phyloP scores from a whole-genome alignment of 495 filamentous ascomycete species.

The Lophiostoma macrostomum region DNA sequence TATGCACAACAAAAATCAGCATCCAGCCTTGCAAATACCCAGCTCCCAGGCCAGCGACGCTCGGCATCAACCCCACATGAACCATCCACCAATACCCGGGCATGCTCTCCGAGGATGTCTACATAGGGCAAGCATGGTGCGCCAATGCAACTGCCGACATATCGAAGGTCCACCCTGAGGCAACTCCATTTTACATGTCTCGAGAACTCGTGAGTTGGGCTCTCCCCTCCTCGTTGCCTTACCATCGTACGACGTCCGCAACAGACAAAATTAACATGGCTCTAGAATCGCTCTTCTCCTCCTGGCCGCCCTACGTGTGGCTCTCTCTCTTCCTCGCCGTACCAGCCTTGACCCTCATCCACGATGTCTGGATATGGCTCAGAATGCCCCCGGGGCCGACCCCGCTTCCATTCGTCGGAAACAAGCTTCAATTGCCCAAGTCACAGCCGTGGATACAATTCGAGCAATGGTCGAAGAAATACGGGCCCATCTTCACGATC shows the following conservation, averaged over 20 bases:
- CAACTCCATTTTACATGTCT: background rate
- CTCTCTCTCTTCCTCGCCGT: conserved; percentile 22
- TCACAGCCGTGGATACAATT: conserved; percentile 61
- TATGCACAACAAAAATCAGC: too few relatives aligned
- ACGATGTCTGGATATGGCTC: conserved; percentile 27
- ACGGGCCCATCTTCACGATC: conserved; percentile 60
- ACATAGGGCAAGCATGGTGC: background rate
- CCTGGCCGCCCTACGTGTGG: conserved; percentile 12
- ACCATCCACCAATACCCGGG: too few relatives aligned
- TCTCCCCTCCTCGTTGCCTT: background rate
- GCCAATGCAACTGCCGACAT: conserved; percentile 4
- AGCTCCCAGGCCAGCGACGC: too few relatives aligned
- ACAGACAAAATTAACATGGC: conserved; percentile 16
- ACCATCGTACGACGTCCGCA: background rate
- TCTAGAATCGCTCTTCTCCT: conserved; percentile 15
- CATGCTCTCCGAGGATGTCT: too few relatives aligned
- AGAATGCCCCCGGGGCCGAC: conserved; percentile 54
- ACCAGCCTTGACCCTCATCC: conserved; percentile 20
- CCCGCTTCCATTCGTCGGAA: conserved; percentile 55
- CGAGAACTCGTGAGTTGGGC: background rate
- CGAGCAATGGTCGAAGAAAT: conserved; percentile 50
- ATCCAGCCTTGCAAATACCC: too few relatives aligned
- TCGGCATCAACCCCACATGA: background rate
- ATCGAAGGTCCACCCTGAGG: background rate
- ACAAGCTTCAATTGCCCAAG: conserved; percentile 52